Percentiles rank a stretch among this genome's conserved stretches.
phyloP scores from a whole-genome alignment of 1,284 basidiomycete species.

The Tetrapyrgos nigripes region DNA sequence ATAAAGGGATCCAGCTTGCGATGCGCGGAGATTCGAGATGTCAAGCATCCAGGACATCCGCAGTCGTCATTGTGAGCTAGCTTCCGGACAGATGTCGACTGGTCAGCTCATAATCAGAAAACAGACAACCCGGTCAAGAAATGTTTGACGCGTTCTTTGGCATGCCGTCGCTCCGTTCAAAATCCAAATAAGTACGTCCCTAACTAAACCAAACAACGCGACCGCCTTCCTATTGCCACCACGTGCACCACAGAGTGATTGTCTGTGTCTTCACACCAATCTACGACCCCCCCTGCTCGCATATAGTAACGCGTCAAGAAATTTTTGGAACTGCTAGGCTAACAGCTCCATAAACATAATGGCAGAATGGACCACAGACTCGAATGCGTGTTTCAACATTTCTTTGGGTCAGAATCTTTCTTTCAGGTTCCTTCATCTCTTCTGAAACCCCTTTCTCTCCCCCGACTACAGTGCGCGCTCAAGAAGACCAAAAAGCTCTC shows the following conservation, averaged over 20 bases:
- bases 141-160: too few species aligned
- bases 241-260: not conserved
- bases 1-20: too few species aligned
- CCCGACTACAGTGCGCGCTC: slow-evolving; percentile 59
- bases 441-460: slow-evolving; percentile 11
- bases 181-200: too few species aligned
- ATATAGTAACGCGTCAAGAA: too few species aligned
- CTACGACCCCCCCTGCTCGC: not conserved
- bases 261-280: not conserved
- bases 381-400: slow-evolving; percentile 79
- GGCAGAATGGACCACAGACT: slow-evolving; percentile 73
- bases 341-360: slow-evolving; percentile 32
- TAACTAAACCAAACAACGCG: not conserved
- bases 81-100: too few species aligned
- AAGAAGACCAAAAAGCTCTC: slow-evolving; percentile 67
- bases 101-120: too few species aligned
- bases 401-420: slow-evolving; percentile 63
- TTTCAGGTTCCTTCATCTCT: not conserved
- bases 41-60: too few species aligned
- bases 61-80: too few species aligned
- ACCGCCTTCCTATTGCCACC: not conserved
- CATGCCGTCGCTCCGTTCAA: too few species aligned
- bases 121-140: too few species aligned
- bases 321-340: too few species aligned
- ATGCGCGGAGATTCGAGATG: too few species aligned